Conservation (phyloP, 371 early-diverging fungal genomes). For the Mucor irregularis region DNA sequence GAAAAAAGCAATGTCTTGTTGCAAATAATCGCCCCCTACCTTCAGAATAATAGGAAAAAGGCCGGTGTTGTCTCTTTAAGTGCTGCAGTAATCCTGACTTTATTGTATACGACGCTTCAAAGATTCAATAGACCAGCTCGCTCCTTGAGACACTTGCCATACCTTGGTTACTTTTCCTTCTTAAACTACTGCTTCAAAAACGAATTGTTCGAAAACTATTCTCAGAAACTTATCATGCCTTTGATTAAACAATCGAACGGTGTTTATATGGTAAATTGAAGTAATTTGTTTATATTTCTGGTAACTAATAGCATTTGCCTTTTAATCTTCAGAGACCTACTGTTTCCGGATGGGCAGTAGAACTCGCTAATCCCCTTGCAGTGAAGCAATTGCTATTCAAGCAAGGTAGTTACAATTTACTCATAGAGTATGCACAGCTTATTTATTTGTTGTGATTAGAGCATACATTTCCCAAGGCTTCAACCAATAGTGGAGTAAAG, state of each 20-base stretch:
- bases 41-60: neutral
- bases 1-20: neutral
- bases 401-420: constrained; percentile 4
- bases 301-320: no score
- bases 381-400: constrained; percentile 12
- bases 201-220: constrained; percentile 7
- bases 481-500: neutral
- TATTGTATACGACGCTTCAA: constrained; percentile 5
- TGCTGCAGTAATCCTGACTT: constrained; percentile 4
- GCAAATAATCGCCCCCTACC: neutral
- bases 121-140: constrained; percentile 8
- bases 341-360: constrained; percentile 6
- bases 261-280: constrained; percentile 6
- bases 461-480: constrained; percentile 19
- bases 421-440: neutral
- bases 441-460: neutral
- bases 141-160: constrained; percentile 7
- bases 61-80: constrained; percentile 2
- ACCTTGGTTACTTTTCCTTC: constrained; percentile 5
- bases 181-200: constrained; percentile 6
- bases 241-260: neutral
- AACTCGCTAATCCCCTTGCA: constrained; percentile 12
- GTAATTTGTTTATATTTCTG: no score
- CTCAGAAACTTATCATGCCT: constrained; percentile 11
- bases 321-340: constrained; percentile 5